Percentiles rank a stretch among this genome's conserved stretches.
These are phyloP conservation scores for Cucurbita pepo DNA, from an alignment of 306 rosid species.

Conservation along the genomic window DNA sequence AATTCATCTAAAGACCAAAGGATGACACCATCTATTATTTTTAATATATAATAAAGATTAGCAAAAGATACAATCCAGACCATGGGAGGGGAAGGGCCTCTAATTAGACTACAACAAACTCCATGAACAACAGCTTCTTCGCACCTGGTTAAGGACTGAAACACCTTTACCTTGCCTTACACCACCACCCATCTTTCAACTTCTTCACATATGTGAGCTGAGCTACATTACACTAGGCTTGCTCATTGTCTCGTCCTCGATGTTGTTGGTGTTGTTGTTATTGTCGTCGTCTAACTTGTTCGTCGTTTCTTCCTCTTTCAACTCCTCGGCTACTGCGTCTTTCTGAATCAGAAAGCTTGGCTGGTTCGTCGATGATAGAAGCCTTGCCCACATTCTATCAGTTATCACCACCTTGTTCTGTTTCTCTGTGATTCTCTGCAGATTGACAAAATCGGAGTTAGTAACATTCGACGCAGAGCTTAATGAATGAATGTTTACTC, in stretches of 20 bases:
- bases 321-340: slow-evolving; percentile 24
- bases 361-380: slow-evolving; percentile 83
- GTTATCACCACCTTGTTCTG: slow-evolving; percentile 73
- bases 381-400: slow-evolving; percentile 98
- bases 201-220: neutral
- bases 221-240: neutral
- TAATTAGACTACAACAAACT: neutral
- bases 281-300: neutral
- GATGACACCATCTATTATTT: neutral
- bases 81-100: neutral
- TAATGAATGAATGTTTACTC: neutral
- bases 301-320: slow-evolving; percentile 12
- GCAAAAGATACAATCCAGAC: neutral
- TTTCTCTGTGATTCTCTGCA: slow-evolving; percentile 65
- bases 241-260: neutral
- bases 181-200: neutral
- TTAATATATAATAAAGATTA: neutral
- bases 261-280: no score
- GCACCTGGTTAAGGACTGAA: neutral
- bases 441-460: neutral
- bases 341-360: slow-evolving; percentile 56
- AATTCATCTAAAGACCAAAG: neutral
- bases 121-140: slow-evolving; percentile 4
- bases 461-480: neutral
- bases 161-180: neutral